Conservation (phyloP, 768 basidiomycete species). For the Collybiopsis confluens region DNA sequence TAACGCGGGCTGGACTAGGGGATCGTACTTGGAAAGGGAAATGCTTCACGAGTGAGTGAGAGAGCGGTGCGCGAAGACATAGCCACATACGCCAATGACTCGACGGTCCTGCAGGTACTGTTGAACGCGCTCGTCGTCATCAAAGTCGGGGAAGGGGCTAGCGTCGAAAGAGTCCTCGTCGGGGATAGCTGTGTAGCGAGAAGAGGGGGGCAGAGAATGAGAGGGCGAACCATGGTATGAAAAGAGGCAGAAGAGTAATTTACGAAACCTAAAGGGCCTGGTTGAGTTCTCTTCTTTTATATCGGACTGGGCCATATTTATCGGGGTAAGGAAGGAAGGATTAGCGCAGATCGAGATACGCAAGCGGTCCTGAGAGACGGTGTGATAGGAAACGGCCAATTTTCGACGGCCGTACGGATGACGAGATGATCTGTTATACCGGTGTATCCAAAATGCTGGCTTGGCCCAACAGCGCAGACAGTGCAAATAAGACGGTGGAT, state of each 20-base stretch:
- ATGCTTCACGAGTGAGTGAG: not conserved
- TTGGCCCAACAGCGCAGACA: too few species aligned
- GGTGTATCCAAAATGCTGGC: not conserved
- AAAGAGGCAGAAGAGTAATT: constrained; percentile 14
- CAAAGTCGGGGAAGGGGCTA: constrained; percentile 60
- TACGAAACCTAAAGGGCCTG: constrained; percentile 34
- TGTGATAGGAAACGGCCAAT: constrained; percentile 6
- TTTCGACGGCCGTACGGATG: constrained; percentile 4
- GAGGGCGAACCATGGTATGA: constrained; percentile 14
- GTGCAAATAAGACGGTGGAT: not conserved
- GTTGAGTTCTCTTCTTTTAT: constrained; percentile 27
- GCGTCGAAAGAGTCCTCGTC: constrained; percentile 47
- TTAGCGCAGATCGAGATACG: constrained; percentile 1
- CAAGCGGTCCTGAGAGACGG: not conserved
- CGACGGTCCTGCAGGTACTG: constrained; percentile 79
- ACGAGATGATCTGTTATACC: not conserved
- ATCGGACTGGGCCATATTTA: constrained; percentile 18
- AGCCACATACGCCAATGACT: constrained; percentile 65
- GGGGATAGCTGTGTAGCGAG: constrained; percentile 33
- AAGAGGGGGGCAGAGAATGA: constrained; percentile 8
- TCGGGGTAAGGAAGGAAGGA: constrained; percentile 3
- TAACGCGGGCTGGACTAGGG: constrained; percentile 90
- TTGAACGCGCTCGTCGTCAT: constrained; percentile 59
- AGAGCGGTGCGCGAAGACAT: too few species aligned
- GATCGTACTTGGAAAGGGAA: constrained; percentile 68